phyloP scores from a whole-genome alignment of 495 filamentous ascomycete species.

The Aspergillus leporis region DNA sequence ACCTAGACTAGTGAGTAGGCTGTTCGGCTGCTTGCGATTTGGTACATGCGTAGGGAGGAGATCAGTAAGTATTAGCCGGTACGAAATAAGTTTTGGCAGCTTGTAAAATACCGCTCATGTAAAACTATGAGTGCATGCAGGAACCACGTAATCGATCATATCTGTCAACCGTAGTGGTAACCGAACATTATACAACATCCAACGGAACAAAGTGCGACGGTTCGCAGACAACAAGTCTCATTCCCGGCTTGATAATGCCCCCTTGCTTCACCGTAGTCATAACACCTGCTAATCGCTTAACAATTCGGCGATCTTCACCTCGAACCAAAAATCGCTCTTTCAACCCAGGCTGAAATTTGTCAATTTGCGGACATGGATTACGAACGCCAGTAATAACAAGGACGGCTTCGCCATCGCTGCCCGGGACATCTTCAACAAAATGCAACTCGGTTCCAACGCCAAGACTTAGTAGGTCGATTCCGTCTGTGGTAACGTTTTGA shows the following conservation, averaged over 20 bases:
- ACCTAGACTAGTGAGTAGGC: too few relatives aligned
- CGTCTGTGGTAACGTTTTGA: conserved; percentile 14
- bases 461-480: conserved; percentile 7
- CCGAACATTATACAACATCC: neutral
- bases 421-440: neutral
- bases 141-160: too few relatives aligned
- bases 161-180: too few relatives aligned
- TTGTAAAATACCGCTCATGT: too few relatives aligned
- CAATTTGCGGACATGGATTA: conserved; percentile 12
- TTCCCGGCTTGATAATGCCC: conserved; percentile 3
- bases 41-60: too few relatives aligned
- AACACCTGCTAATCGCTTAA: conserved; percentile 15
- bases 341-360: conserved; percentile 8
- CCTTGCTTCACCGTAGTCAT: conserved; percentile 12
- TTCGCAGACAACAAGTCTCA: conserved; percentile 4
- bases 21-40: too few relatives aligned
- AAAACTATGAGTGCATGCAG: too few relatives aligned
- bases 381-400: conserved; percentile 9
- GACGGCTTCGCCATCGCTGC: neutral
- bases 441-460: conserved; percentile 4
- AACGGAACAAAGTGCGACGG: conserved; percentile 2
- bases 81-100: too few relatives aligned
- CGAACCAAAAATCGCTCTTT: conserved; percentile 12
- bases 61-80: too few relatives aligned
- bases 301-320: conserved; percentile 3